Conservation (phyloP, 441 rosid genomes). For the Aquilaria agallochum region DNA sequence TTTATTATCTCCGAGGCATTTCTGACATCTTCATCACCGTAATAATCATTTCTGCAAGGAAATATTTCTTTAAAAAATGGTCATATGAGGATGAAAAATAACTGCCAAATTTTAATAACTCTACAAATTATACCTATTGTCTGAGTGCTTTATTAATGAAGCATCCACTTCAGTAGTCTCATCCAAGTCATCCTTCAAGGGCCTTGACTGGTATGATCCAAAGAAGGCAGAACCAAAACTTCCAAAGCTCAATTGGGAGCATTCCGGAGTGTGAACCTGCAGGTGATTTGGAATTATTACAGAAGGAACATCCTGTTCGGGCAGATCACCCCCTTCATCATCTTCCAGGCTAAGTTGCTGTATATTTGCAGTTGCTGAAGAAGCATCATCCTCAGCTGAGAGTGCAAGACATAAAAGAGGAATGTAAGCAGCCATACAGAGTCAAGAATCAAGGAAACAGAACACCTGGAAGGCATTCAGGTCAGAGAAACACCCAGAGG, state of each 20-base stretch:
- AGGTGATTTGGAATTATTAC: constrained; percentile 93
- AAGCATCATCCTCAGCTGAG: constrained; percentile 63
- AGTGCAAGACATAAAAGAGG: constrained; percentile 6
- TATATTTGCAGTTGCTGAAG: constrained; percentile 52
- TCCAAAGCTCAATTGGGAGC: constrained; percentile 95
- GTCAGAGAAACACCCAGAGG: no score
- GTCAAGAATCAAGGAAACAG: no score
- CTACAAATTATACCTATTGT: constrained; percentile 46
- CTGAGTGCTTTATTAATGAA: constrained; percentile 48
- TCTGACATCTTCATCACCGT: constrained; percentile 70
- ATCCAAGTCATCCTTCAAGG: constrained; percentile 53
- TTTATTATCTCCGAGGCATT: constrained; percentile 48
- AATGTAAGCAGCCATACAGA: constrained; percentile 2
- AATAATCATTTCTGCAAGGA: constrained; percentile 69
- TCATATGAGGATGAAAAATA: not conserved
- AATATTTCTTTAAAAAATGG: constrained; percentile 9
- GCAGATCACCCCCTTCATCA: constrained; percentile 39
- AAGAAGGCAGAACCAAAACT: constrained; percentile 72
- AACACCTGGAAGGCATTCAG: no score
- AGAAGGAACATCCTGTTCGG: constrained; percentile 70
- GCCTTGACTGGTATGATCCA: constrained; percentile 49
- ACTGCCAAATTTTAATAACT: not conserved
- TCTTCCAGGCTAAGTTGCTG: constrained; percentile 55
- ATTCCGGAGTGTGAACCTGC: constrained; percentile 74
- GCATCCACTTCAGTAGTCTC: constrained; percentile 56